Conservation (phyloP, 106 monocot genomes). For the Dioscorea zingiberensis region DNA sequence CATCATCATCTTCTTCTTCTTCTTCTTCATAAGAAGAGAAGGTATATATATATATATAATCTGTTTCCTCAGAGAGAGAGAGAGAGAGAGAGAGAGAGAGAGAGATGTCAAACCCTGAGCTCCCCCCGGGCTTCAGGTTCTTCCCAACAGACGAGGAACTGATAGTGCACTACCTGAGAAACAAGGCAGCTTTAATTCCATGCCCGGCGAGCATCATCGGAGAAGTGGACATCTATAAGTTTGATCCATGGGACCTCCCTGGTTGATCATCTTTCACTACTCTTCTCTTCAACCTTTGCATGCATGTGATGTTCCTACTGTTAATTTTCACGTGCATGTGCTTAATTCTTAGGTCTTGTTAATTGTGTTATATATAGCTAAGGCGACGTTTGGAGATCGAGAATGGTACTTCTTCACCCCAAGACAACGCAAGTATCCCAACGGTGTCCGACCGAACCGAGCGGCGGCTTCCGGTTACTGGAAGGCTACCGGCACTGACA, state of each 20-base stretch:
- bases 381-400: neutral
- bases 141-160: conserved; percentile 39
- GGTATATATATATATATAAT: neutral
- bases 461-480: conserved; percentile 1
- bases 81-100: neutral
- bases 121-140: conserved; percentile 37
- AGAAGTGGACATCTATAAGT: conserved; percentile 37
- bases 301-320: too few relatives aligned
- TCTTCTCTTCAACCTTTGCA: too few relatives aligned
- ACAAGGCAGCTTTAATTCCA: conserved; percentile 4
- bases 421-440: neutral
- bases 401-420: conserved; percentile 4
- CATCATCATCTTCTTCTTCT: neutral
- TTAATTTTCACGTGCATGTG: too few relatives aligned
- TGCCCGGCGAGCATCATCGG: conserved; percentile 28
- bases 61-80: neutral
- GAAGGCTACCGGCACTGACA: neutral
- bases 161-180: conserved; percentile 32
- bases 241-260: conserved; percentile 31
- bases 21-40: neutral
- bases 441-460: neutral
- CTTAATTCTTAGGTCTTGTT: too few relatives aligned
- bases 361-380: neutral
- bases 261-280: conserved; percentile 2
- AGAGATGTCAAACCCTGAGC: conserved; percentile 11